Evolutionary conservation across 140 eudicot species (phyloP).

Genomic region (Ambrosia hybrid): DNA sequence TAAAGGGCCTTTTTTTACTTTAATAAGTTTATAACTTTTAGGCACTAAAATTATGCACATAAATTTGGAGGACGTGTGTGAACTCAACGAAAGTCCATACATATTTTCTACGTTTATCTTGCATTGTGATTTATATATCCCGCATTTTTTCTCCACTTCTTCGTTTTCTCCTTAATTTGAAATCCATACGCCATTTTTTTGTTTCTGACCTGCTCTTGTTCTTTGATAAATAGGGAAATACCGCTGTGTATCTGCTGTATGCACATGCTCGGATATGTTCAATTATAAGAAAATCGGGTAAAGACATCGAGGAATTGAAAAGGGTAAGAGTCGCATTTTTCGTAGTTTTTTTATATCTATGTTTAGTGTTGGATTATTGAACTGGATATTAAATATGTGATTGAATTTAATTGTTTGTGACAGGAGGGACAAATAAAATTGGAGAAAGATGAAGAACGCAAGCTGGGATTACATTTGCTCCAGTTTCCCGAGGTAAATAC

Average conservation of each 20-base stretch:
- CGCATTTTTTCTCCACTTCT: too few relatives aligned
- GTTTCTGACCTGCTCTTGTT: constrained; percentile 5
- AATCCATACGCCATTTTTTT: not conserved
- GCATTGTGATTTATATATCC: too few relatives aligned
- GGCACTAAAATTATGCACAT: too few relatives aligned
- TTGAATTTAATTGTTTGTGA: constrained; percentile 17
- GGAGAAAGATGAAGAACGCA: constrained; percentile 76
- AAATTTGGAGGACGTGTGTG: too few relatives aligned
- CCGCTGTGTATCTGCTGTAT: constrained; percentile 74
- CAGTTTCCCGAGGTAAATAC: constrained; percentile 81
- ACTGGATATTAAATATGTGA: not conserved
- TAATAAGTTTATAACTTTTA: too few relatives aligned
- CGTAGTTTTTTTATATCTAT: not conserved
- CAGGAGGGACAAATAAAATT: constrained; percentile 57
- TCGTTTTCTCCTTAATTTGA: not conserved
- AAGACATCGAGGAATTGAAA: constrained; percentile 80
- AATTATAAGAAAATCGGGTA: constrained; percentile 87
- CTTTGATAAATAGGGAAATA: constrained; percentile 67
- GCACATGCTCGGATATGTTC: constrained; percentile 98
- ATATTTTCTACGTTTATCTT: too few relatives aligned
- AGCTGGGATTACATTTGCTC: constrained; percentile 80
- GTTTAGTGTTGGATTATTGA: not conserved
- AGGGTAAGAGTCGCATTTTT: constrained; percentile 41
- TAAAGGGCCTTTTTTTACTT: too few relatives aligned
- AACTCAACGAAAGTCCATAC: too few relatives aligned